These are phyloP conservation scores for Drechslerella stenobrocha DNA, from an alignment of 2,329 filamentous ascomycete species.

Conservation along the genomic window DNA sequence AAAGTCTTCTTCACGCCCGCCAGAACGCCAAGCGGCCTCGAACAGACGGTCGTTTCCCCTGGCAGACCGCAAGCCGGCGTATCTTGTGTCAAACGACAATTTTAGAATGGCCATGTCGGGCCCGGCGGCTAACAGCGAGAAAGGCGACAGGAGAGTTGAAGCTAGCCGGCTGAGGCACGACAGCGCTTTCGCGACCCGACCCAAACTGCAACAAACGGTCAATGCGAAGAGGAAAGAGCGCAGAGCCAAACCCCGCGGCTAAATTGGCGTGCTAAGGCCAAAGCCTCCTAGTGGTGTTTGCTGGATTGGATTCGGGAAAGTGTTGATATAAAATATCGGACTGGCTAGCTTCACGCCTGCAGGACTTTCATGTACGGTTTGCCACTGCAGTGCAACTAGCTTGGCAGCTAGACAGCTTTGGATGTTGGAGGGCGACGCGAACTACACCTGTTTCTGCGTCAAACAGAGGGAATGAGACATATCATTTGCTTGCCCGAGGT, in stretches of 20 bases:
- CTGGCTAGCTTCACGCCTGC: slow-evolving; percentile 24
- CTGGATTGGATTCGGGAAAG: slow-evolving; percentile 20
- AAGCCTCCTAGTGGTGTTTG: slow-evolving; percentile 26
- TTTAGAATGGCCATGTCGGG: no score
- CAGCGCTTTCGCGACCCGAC: not conserved
- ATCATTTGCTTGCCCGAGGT: not conserved
- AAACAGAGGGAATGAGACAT: slow-evolving; percentile 42
- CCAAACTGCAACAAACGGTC: not conserved
- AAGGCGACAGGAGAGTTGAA: no score
- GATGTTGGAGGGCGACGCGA: slow-evolving; percentile 39
- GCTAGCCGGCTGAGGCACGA: not conserved
- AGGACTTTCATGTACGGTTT: slow-evolving; percentile 43
- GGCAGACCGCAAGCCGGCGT: no score
- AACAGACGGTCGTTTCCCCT: not conserved
- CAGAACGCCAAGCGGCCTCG: not conserved
- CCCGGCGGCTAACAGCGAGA: not conserved
- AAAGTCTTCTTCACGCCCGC: not conserved
- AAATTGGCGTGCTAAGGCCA: slow-evolving; percentile 37
- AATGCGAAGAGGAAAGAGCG: slow-evolving; percentile 12
- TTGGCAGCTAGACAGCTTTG: slow-evolving; percentile 39
- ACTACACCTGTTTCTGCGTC: slow-evolving; percentile 40
- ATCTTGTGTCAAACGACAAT: no score
- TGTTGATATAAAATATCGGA: slow-evolving; percentile 43
- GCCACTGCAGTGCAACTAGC: slow-evolving; percentile 42
- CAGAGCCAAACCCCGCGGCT: slow-evolving; percentile 34